A percentile compares a stretch with the other conserved stretches of the same genome.
Evolutionary conservation across 306 rosid species (phyloP).

Genomic region (Cucurbita ficifolia): DNA sequence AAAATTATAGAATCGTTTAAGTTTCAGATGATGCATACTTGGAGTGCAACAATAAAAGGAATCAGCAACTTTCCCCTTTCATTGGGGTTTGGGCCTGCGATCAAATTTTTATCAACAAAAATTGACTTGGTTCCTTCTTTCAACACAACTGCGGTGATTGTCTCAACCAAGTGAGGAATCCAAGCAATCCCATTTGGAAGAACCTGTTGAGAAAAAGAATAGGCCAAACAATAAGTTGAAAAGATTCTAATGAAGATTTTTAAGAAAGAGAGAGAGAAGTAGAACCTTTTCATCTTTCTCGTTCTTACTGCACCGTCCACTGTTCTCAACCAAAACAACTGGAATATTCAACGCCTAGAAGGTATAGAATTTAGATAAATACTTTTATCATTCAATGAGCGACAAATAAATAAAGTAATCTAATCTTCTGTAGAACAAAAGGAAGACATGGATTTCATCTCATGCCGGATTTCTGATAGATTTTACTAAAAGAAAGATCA

Average conservation of each 20-base stretch:
- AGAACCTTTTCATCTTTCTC: slow-evolving; percentile 76
- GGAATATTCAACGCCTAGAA: slow-evolving; percentile 50
- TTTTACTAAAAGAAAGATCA: not conserved
- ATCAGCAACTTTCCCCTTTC: slow-evolving; percentile 58
- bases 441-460: too few species aligned
- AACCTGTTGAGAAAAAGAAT: slow-evolving; percentile 36
- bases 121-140: slow-evolving; percentile 51
- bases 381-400: not conserved
- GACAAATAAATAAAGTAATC: not conserved
- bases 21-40: slow-evolving; percentile 33
- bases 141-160: slow-evolving; percentile 49
- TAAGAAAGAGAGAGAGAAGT: not conserved
- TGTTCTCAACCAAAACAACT: slow-evolving; percentile 84
- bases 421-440: not conserved
- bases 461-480: not conserved
- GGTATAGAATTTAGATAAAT: not conserved
- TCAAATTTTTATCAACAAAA: slow-evolving; percentile 59
- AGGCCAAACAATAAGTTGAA: not conserved
- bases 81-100: slow-evolving; percentile 92
- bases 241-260: not conserved
- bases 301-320: slow-evolving; percentile 84
- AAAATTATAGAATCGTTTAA: not conserved
- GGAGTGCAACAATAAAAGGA: slow-evolving; percentile 50
- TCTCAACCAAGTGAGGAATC: slow-evolving; percentile 71
- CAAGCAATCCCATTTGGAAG: slow-evolving; percentile 83